Base-by-base conservation (phyloP, 192 early-diverging fungal genomes). In the Mortierella alpina region DNA sequence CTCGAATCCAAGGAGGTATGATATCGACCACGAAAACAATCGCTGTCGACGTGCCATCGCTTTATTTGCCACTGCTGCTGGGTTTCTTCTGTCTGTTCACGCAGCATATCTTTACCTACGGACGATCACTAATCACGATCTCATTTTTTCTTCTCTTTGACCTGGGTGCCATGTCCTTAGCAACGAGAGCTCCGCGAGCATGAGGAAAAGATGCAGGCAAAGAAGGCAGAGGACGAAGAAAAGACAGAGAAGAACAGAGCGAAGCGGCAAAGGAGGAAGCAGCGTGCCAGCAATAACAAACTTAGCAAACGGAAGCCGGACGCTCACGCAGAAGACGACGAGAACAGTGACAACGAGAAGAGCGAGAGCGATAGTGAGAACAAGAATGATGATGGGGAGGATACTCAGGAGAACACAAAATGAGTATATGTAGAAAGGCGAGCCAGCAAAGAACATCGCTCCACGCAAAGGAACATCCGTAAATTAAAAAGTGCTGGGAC, bases 231-330 rank as follows among this genome's bases (percentile, higher is more conserved):
- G 47, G 94, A 94, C 63, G 95, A 94, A 15, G 93, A 93, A 69
- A 90, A 90, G 66, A 99, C 95, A 0, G 95, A 94, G 40, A 99
- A 96, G 83, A 93, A 91, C 59, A 85, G 96, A 39, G 90, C 92
- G 41, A 98, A 97, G 82, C 84, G 96, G 31, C 89, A 93, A 77
- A 93, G 92, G 72, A 85, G 92, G 40, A 94, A 92, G 70, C 86
- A 90, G 74, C 78, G 72, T 48, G 72, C 88, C n/a, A 59, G 58
- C 75, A 72, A 85, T 59, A 74, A 63, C 53, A 72, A 75, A 65
- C 59, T 71, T 13, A 85, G 73, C 56, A 83, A 71, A 51, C 74
- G 54, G 62, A 66, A 72, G 15, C 63, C 45, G 11, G 54, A 66
- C 13, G 47, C 17, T 11, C 42, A 61, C 12, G 60, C 67, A 22